Evolutionary conservation across 2,329 filamentous ascomycete species (phyloP).

Genomic region (Colletotrichum filicis): DNA sequence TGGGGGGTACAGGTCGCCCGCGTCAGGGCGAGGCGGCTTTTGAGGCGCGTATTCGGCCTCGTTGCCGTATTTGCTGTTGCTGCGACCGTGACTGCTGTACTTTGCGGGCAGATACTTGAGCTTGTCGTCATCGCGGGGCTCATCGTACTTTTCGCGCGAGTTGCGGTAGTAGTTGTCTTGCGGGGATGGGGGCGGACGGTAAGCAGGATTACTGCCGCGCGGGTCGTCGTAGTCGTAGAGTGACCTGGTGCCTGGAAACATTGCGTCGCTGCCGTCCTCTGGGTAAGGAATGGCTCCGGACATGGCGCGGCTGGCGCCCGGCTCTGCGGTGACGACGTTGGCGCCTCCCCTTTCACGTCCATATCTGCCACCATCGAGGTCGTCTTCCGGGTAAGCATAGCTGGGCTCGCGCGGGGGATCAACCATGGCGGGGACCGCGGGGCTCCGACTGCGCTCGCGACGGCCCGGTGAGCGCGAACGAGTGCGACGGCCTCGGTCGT

Average conservation of each 20-base stretch:
- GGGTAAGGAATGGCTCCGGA: constrained; percentile 49
- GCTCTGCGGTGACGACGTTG: constrained; percentile 30
- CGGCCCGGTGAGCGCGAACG: constrained; percentile 60
- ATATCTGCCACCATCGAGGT: constrained; percentile 50
- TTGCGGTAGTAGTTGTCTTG: constrained; percentile 48
- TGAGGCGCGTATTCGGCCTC: constrained; percentile 40
- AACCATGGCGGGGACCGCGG: constrained; percentile 42
- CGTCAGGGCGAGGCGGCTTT: constrained; percentile 38
- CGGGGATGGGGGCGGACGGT: constrained; percentile 48
- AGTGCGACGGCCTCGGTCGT: constrained; percentile 54
- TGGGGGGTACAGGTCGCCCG: constrained; percentile 49
- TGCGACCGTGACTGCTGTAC: constrained; percentile 51
- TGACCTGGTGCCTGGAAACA: constrained; percentile 50
- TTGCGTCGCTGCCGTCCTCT: constrained; percentile 49
- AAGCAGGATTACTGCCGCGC: constrained; percentile 38
- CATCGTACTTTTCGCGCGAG: constrained; percentile 47
- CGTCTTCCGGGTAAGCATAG: constrained; percentile 55
- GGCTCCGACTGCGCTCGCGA: constrained; percentile 49
- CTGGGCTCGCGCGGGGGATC: constrained; percentile 56
- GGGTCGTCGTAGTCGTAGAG: constrained; percentile 54
- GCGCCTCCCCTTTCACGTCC: constrained; percentile 35
- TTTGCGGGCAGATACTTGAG: constrained; percentile 60
- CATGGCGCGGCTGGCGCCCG: constrained; percentile 15
- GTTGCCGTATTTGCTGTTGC: constrained; percentile 34
- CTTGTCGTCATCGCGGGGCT: constrained; percentile 46